Evolutionary conservation across 78 protist species (phyloP).

Genomic region (Emiliania huxleyi): DNA sequence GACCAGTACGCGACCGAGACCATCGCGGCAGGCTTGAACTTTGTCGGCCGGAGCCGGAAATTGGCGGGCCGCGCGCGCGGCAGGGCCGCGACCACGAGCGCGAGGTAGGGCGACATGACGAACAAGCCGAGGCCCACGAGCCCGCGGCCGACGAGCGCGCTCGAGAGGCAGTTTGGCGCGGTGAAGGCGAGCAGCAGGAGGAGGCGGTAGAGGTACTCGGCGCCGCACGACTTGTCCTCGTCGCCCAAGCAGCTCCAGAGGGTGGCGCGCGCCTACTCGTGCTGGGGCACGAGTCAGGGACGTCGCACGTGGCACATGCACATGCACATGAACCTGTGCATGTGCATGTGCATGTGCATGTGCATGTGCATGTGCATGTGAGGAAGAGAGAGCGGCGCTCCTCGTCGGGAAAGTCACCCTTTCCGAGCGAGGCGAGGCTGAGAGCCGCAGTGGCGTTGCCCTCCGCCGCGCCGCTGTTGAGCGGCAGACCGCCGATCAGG

Average conservation of each 20-base stretch:
- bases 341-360: too few species aligned
- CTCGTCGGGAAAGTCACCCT: too few species aligned
- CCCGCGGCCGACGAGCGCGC: not conserved
- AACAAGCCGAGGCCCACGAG: not conserved
- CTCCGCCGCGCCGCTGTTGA: too few species aligned
- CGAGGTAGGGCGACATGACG: not conserved
- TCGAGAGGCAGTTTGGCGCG: not conserved
- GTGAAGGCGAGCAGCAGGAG: not conserved
- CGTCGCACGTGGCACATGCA: too few species aligned
- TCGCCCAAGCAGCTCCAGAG: not conserved
- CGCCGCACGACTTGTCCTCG: too few species aligned
- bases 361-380: too few species aligned
- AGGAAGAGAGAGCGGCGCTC: too few species aligned
- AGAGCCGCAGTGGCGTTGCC: too few species aligned
- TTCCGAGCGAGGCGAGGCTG: too few species aligned
- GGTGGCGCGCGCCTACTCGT: too few species aligned
- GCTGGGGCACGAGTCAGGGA: too few species aligned
- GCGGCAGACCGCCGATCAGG: not conserved
- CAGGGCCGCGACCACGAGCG: not conserved
- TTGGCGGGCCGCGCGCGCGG: not conserved
- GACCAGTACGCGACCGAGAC: not conserved
- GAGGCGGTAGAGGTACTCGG: not conserved
- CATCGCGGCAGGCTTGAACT: not conserved
- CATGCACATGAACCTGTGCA: too few species aligned
- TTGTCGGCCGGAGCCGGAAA: not conserved